These are phyloP conservation scores for Neurospora hispaniola DNA, from an alignment of 495 filamentous ascomycete species.

Conservation along the genomic window DNA sequence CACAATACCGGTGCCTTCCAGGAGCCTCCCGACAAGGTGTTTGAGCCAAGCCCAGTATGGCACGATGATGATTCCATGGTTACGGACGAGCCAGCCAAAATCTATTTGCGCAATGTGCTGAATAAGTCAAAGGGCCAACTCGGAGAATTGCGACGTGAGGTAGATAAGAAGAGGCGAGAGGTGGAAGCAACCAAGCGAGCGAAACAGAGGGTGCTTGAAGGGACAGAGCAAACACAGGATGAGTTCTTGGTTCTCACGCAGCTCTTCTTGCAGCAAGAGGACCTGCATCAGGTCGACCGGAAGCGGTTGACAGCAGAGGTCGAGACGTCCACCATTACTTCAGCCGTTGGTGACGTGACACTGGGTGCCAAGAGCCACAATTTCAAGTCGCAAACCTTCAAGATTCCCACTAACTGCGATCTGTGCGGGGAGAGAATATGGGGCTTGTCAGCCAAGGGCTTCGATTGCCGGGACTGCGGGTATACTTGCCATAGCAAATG, in stretches of 20 bases:
- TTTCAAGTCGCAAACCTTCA: conserved; percentile 95
- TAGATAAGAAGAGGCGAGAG: conserved; percentile 74
- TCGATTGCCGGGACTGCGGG: conserved; percentile 88
- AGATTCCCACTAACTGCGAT: conserved; percentile 97
- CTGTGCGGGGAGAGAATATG: conserved; percentile 93
- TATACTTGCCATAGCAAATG: conserved; percentile 98
- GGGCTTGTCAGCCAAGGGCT: conserved; percentile 91
- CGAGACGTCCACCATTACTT: conserved; percentile 79
- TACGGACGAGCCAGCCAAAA: conserved; percentile 71
- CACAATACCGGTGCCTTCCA: conserved; percentile 76
- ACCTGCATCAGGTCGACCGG: conserved; percentile 75
- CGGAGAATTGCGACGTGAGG: conserved; percentile 65
- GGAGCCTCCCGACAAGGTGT: conserved; percentile 72
- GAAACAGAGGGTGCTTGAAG: conserved; percentile 65
- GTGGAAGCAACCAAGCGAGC: conserved; percentile 62
- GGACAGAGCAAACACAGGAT: conserved; percentile 64
- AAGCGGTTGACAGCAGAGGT: conserved; percentile 81
- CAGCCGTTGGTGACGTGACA: conserved; percentile 80
- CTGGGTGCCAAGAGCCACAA: conserved; percentile 87
- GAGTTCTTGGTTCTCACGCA: conserved; percentile 68
- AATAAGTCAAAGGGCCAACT: conserved; percentile 79
- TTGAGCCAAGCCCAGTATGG: conserved; percentile 96
- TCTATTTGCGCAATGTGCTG: conserved; percentile 84
- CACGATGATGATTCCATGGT: conserved; percentile 82
- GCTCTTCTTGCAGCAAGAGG: conserved; percentile 71